Evolutionary conservation across 305 asterid species (phyloP).

Genomic region (Euphrasia arctica): DNA sequence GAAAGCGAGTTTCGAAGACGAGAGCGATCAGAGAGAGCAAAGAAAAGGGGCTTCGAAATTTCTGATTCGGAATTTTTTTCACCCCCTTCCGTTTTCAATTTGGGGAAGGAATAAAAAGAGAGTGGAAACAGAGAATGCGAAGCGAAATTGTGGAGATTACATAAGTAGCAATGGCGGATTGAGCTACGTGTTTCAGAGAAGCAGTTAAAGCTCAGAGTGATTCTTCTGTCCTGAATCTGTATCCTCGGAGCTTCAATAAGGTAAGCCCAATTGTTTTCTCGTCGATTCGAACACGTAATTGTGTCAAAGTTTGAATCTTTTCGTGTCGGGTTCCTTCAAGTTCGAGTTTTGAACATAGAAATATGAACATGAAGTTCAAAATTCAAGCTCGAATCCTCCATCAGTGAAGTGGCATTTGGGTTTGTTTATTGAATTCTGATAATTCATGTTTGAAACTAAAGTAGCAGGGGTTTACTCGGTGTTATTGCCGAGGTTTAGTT

Average conservation of each 20-base stretch:
- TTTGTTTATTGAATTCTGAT: slow-evolving; percentile 37
- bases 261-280: slow-evolving; percentile 40
- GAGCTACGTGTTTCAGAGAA: slow-evolving; percentile 39
- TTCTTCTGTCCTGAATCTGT: slow-evolving; percentile 31
- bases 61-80: slow-evolving; percentile 34
- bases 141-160: slow-evolving; percentile 32
- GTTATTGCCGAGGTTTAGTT: slow-evolving; percentile 34
- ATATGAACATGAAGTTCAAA: slow-evolving; percentile 67
- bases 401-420: slow-evolving; percentile 52
- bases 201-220: slow-evolving; percentile 33
- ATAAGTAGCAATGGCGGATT: slow-evolving; percentile 34
- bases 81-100: not conserved
- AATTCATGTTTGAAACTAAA: slow-evolving; percentile 22
- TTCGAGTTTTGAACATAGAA: slow-evolving; percentile 47
- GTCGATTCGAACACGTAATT: slow-evolving; percentile 29
- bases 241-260: slow-evolving; percentile 43
- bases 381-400: slow-evolving; percentile 56
- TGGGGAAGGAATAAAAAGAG: slow-evolving; percentile 21
- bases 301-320: slow-evolving; percentile 41
- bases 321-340: slow-evolving; percentile 31
- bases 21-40: slow-evolving; percentile 47
- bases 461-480: slow-evolving; percentile 52
- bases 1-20: slow-evolving; percentile 33
- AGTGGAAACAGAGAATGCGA: slow-evolving; percentile 35
- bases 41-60: slow-evolving; percentile 41